Conservation (phyloP, 352 stramenopile species). For the Globisporangium takayamanum region DNA sequence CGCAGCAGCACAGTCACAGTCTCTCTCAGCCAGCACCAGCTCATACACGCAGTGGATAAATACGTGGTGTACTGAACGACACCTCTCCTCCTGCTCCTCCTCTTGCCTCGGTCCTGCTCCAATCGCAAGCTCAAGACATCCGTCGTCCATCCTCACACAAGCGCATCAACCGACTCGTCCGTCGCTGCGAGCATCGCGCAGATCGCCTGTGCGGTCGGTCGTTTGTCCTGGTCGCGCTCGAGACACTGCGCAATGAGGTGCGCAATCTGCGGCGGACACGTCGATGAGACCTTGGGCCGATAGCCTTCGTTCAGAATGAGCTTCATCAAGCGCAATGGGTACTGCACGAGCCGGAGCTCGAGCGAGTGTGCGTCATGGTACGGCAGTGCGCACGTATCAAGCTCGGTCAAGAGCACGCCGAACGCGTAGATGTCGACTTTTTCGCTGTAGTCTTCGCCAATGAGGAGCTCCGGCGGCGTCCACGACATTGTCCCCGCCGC, state of each 20-base stretch:
- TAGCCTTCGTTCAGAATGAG: conserved; percentile 48
- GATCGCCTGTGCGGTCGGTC: conserved; percentile 46
- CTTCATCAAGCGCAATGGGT: conserved; percentile 54
- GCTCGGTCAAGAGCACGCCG: conserved; percentile 60
- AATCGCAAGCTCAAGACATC: too few species aligned
- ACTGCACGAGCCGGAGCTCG: conserved; percentile 32
- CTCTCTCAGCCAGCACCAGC: too few species aligned
- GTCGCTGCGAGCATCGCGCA: conserved; percentile 22
- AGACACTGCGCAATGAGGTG: conserved; percentile 54
- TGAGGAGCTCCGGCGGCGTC: conserved; percentile 52
- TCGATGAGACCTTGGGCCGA: conserved; percentile 43
- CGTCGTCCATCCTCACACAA: conserved; percentile 2
- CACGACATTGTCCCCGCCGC: conserved; percentile 55
- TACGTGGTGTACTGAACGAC: too few species aligned
- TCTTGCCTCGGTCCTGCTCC: too few species aligned
- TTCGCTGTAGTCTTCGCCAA: conserved; percentile 65
- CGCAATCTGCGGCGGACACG: conserved; percentile 52
- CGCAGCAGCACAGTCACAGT: too few species aligned
- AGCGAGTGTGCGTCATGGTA: conserved; percentile 50
- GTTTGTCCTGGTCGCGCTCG: conserved; percentile 36
- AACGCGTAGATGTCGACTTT: conserved; percentile 79
- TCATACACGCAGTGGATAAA: too few species aligned
- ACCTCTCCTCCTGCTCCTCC: too few species aligned
- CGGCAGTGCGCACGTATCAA: conserved; percentile 67
- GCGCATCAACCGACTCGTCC: conserved; percentile 3